Conservation (phyloP, 257 asterid species). For the Echium plantagineum region DNA sequence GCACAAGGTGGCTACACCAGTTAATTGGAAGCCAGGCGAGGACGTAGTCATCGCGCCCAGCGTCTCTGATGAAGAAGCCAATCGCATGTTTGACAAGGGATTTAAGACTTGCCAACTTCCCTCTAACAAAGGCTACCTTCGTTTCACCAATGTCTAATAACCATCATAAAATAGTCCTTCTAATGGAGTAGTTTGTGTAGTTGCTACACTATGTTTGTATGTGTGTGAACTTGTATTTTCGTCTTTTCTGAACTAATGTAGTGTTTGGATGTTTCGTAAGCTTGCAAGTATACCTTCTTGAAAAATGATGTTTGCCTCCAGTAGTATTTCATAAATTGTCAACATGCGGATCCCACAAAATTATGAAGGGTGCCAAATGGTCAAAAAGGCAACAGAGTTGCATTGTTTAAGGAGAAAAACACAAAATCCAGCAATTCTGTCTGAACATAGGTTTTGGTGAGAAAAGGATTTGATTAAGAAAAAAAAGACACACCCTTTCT, state of each 20-base stretch:
- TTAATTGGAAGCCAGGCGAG: constrained; percentile 73
- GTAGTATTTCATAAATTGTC: too few relatives aligned
- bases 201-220: too few relatives aligned
- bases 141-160: constrained; percentile 37
- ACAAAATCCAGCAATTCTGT: not conserved
- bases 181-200: too few relatives aligned
- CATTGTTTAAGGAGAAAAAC: not conserved
- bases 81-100: constrained; percentile 56
- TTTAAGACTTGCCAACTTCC: constrained; percentile 42
- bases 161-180: too few relatives aligned
- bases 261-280: too few relatives aligned
- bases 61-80: constrained; percentile 47
- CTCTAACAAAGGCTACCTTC: constrained; percentile 55
- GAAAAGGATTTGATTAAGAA: too few relatives aligned
- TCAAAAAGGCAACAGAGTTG: too few relatives aligned
- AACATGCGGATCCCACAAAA: not conserved
- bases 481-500: too few relatives aligned
- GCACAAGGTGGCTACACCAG: constrained; percentile 72
- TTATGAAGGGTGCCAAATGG: not conserved
- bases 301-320: too few relatives aligned
- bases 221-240: too few relatives aligned
- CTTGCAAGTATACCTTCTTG: too few relatives aligned
- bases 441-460: not conserved
- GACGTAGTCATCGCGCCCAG: constrained; percentile 45
- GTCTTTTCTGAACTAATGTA: too few relatives aligned